phyloP scores from a whole-genome alignment of 345 rosid species.

The Kandelia obovata region DNA sequence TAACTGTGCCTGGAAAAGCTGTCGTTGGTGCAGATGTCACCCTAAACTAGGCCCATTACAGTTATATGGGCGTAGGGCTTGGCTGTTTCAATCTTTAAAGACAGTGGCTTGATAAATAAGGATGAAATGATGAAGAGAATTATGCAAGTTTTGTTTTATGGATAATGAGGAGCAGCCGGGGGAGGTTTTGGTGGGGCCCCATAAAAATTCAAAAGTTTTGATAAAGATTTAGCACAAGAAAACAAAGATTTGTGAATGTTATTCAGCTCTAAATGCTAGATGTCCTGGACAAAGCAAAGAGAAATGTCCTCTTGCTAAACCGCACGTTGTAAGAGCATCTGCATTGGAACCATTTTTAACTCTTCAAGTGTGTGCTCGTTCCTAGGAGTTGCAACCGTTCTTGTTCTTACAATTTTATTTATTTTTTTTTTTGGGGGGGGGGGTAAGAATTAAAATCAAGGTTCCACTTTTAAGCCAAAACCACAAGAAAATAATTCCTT shows the following conservation, averaged over 20 bases:
- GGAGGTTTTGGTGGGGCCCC: conserved; percentile 36
- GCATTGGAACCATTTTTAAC: too few species aligned
- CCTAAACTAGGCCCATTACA: conserved; percentile 85
- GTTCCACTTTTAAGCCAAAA: too few species aligned
- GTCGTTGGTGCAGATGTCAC: conserved; percentile 93
- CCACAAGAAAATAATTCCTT: too few species aligned
- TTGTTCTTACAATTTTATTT: too few species aligned
- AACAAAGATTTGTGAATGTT: conserved; percentile 65
- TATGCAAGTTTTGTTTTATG: conserved; percentile 14
- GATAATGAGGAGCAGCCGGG: conserved; percentile 19
- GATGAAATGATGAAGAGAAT: conserved; percentile 38
- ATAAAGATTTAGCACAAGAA: conserved; percentile 25
- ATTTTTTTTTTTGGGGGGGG: too few species aligned
- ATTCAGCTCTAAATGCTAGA: conserved; percentile 34
- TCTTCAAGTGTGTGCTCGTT: too few species aligned
- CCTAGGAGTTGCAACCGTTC: too few species aligned
- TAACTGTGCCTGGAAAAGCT: conserved; percentile 89
- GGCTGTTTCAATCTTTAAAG: conserved; percentile 30
- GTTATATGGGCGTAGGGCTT: conserved; percentile 49
- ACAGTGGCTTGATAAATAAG: conserved; percentile 30
- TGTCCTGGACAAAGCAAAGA: too few species aligned
- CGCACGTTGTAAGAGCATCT: too few species aligned
- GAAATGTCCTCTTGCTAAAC: too few species aligned
- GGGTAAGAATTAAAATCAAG: too few species aligned
- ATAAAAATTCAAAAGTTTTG: conserved; percentile 13